Evolutionary conservation across 352 stramenopile genomes (phyloP).

Genomic region (Pythium plurisporium): DNA sequence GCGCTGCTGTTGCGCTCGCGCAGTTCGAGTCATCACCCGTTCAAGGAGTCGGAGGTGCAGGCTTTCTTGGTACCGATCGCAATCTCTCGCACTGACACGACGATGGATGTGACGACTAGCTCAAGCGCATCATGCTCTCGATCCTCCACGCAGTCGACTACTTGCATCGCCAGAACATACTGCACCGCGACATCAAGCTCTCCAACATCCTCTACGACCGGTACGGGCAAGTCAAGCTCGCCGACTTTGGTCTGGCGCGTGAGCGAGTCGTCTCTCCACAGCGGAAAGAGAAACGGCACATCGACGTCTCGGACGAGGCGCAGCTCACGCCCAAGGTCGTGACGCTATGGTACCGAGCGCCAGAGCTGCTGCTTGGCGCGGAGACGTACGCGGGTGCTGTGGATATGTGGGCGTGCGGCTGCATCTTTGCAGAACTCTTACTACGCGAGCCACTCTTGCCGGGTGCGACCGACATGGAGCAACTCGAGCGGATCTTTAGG

Average conservation of each 20-base stretch:
- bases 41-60: slow-evolving; percentile 71
- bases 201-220: slow-evolving; percentile 92
- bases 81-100: background rate
- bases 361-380: slow-evolving; percentile 95
- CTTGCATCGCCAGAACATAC: slow-evolving; percentile 75
- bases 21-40: slow-evolving; percentile 51
- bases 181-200: slow-evolving; percentile 95
- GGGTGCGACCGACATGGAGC: slow-evolving; percentile 58
- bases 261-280: slow-evolving; percentile 61
- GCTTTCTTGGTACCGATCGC: background rate
- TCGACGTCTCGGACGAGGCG: slow-evolving; percentile 26
- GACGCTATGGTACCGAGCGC: slow-evolving; percentile 98
- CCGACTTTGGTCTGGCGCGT: slow-evolving; percentile 59
- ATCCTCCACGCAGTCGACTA: slow-evolving; percentile 67
- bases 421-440: slow-evolving; percentile 58
- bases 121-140: slow-evolving; percentile 91
- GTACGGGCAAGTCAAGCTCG: slow-evolving; percentile 56
- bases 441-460: slow-evolving; percentile 53
- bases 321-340: slow-evolving; percentile 86
- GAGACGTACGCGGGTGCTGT: slow-evolving; percentile 86
- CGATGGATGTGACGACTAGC: slow-evolving; percentile 18
- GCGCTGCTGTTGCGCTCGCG: slow-evolving; percentile 56
- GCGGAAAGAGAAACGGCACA: slow-evolving; percentile 70
- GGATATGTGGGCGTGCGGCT: slow-evolving; percentile 87
- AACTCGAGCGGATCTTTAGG: slow-evolving; percentile 71